Base-by-base conservation (phyloP, 805 yeast species). In the Candida anglica region DNA sequence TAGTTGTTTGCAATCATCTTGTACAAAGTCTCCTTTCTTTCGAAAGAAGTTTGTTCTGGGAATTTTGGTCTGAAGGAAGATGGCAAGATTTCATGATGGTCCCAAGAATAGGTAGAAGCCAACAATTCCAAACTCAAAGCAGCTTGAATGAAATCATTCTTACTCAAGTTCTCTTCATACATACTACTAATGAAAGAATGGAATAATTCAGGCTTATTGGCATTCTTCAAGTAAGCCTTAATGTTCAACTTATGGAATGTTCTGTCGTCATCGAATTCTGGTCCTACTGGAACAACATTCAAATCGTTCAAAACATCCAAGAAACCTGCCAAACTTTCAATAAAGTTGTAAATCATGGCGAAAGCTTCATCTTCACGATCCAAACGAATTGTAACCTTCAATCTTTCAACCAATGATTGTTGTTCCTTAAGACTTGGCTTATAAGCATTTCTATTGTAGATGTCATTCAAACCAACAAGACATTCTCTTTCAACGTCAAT, bases 231-330 rank as follows among this genome's bases (percentile, higher is more conserved):
- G 58, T 77, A 86, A 27, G 87, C 80, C 41, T 85, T 75, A 48
- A 86, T 79, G 47, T 81, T 82, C 51, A 87, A 68, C 39, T 77
- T 77, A 52, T 82, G 84, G 73, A 84, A 82, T 4, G 88, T 80
- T 49, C 95, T 69, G 56, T 87, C 96, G 53, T 85, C 91, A 47
- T 84, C 91, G 56, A 83, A 88, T 49, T 86, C 95, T 27, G 79
- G 79, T 14, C 88, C 88, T 30, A 70, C 72, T 10, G 96, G 96
- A 37, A 87, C 86, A 38, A 75, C 72, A 46, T 75, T 75, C 46
- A 83, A 73, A 47, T 84, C 86, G 40, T 76, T 70, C 48, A 84
- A 68, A 11, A 78, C 75, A 34, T 70, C 76, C 38, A 86, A 58
- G 56, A 85, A 84, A 16, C 77, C 80, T 17, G 76, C 57, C 24